Evolutionary conservation across 805 yeast genomes (phyloP), one percentile per base, ranked within the genome.

Genomic region (Soucietia sequanensis): DNA sequence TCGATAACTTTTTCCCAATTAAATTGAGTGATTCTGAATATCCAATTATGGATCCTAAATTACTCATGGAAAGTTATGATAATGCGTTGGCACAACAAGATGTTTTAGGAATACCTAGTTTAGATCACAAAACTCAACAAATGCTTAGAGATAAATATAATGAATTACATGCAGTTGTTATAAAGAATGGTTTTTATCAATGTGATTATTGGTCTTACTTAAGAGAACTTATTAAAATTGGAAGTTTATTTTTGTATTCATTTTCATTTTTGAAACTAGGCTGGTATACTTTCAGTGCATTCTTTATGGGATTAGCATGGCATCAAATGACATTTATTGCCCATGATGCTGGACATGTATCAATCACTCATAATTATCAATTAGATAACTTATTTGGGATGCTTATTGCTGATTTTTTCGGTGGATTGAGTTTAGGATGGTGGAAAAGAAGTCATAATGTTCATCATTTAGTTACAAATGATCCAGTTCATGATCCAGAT

Each of bases 361-460:
- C 88, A 2, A 82, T 88, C 33, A 81, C 95, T 0, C 96, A 88
- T 55, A 68, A 84, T 48, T 88, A 83, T 58, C 83, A 80, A 46
- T 30, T 76, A 7, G 96, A 88, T 57, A 88, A 82, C 52, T 54
- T 83, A 13, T 68, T 85, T 38, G 95, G 95, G 1, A 76, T 81
- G 57, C 33, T 77, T 2, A 67, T 88, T 32, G 95, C 95, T 1
- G 78, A 85, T 42, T 88, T 72, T 67, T 60, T 80, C 33, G 96
- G 96, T n/a, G 96, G 96, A 0, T 68, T 88, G 27, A 84, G 95
- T 30, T 54, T 87, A 14, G 95, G 95, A 2, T 88, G 96, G 96
- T 88, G 96, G 96, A 89, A 88, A 49, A 70, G 90, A 34, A 88
- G 85, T 58, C 96, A 88, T 60, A 88, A 88, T 55, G 95, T 88